Base-by-base conservation (phyloP, 2,329 filamentous ascomycete genomes). In the Aspergillus cejpii region DNA sequence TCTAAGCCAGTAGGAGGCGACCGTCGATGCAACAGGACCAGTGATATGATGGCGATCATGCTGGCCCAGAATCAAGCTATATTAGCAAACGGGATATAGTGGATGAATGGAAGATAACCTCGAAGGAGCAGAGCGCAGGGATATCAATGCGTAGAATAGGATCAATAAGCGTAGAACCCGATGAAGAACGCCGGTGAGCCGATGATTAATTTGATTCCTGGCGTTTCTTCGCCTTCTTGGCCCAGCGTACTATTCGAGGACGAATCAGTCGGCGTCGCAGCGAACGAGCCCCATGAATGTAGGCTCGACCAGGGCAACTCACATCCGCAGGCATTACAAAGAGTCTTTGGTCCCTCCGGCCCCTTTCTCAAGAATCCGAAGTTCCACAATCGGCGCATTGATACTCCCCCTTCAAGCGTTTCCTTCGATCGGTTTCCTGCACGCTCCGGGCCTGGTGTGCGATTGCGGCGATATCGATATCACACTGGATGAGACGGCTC, bases 351-450 rank as follows among this genome's bases (percentile, higher is more conserved):
- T 2, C 91, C 91, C 51, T 80, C 87, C 0, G 91, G 91, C 0
- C 91, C 91, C 66, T 95, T 96, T 50, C 91, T 78, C 91, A 91
- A 97, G 87, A 94, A 61, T 96, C 90, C 31, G 94, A 76, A 0
- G 88, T 96, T 74, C 91, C 90, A 68, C 91, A 97, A 65, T 96
- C 91, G 1, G 87, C 91, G 67, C 91, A 97, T 28, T 95, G 87
- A 62, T 96, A 96, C 73, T 96, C 90, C 61, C 95, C 78, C 64
- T 95, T 95, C 37, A 87, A 73, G 65, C 94, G 94, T 74, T 94
- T 83, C 64, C 84, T 94, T 67, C 94, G 90, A 49, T 88, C 84
- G 0, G 79, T 57, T 37, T 61, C 60, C 21, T 61, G 82, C 10
- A 76, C 76, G 15, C 64, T 68, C 39, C 84, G 74, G 11, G 78